phyloP scores from a whole-genome alignment of 1,139 yeast genomes.

The Yamadazyma epiphylla region DNA sequence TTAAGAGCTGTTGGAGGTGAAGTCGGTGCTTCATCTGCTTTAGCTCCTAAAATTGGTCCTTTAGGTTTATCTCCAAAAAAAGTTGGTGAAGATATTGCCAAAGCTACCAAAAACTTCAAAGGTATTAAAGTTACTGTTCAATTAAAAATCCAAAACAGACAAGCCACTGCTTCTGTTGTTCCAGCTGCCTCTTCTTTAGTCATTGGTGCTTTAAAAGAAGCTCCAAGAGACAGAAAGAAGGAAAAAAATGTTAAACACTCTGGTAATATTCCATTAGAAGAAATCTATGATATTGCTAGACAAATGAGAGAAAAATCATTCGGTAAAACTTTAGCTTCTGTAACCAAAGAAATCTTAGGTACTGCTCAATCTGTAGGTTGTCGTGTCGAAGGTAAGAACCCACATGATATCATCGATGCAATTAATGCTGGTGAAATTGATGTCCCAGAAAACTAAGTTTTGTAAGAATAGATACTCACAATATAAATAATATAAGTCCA shows the following conservation, averaged over 20 bases:
- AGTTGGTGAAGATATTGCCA: conserved; percentile 99
- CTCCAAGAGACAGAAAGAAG: conserved; percentile 99
- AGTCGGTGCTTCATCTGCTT: conserved; percentile 99
- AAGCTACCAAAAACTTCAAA: conserved; percentile 98
- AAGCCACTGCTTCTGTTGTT: conserved; percentile 97
- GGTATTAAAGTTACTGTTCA: conserved; percentile 99
- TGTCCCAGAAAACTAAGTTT: conserved; percentile 78
- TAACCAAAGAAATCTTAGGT: conserved; percentile 98
- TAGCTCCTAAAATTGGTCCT: conserved; percentile 99
- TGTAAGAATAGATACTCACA: conserved; percentile 9
- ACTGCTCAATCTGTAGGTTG: conserved; percentile 99
- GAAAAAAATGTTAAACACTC: conserved; percentile 99
- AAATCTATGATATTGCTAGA: conserved; percentile 96
- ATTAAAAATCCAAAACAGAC: conserved; percentile 99
- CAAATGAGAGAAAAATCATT: conserved; percentile 96
- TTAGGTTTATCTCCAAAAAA: conserved; percentile 99
- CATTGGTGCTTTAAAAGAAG: conserved; percentile 98
- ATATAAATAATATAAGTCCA: neutral
- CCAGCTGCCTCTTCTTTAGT: conserved; percentile 99
- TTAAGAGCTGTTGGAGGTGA: conserved; percentile 99
- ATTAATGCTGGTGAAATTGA: conserved; percentile 98
- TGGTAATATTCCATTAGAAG: conserved; percentile 98
- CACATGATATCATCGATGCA: conserved; percentile 97
- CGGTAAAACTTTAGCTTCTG: conserved; percentile 96
- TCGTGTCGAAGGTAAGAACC: conserved; percentile 99